Evolutionary conservation across 148 eudicot species (phyloP).

Genomic region (Rhododendron vialii): DNA sequence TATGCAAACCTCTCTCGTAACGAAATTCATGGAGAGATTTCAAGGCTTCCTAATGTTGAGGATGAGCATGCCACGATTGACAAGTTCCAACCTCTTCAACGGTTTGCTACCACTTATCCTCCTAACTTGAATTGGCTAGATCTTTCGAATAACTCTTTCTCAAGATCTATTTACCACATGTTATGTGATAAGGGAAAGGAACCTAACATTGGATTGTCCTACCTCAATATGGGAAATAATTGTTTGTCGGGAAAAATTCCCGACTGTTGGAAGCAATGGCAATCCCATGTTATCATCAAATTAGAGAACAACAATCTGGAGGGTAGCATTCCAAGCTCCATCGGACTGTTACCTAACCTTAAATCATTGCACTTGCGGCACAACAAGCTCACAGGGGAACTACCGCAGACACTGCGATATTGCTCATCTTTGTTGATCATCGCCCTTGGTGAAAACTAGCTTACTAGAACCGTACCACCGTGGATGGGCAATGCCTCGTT

Average conservation of each 20-base stretch:
- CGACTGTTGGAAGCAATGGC: neutral
- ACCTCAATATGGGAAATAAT: neutral
- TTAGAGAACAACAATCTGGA: constrained; percentile 11
- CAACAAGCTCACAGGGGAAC: too few species aligned
- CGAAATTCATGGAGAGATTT: neutral
- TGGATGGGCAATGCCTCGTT: too few species aligned
- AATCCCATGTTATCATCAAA: neutral
- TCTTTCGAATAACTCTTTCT: neutral
- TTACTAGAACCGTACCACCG: too few species aligned
- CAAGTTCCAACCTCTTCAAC: neutral
- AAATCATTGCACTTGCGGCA: too few species aligned
- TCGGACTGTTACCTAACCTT: neutral
- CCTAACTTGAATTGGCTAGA: neutral
- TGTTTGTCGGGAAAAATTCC: neutral
- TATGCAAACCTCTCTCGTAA: constrained; percentile 8
- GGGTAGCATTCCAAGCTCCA: constrained; percentile 21
- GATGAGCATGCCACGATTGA: neutral
- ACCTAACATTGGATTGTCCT: too few species aligned
- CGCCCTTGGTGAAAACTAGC: too few species aligned
- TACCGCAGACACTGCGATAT: too few species aligned
- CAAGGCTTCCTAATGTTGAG: neutral
- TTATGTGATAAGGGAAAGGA: neutral
- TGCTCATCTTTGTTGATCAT: too few species aligned
- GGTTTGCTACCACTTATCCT: neutral
- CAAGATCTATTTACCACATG: neutral